Conservation (phyloP, 306 rosid genomes). For the Elaeagnus macrophylla region DNA sequence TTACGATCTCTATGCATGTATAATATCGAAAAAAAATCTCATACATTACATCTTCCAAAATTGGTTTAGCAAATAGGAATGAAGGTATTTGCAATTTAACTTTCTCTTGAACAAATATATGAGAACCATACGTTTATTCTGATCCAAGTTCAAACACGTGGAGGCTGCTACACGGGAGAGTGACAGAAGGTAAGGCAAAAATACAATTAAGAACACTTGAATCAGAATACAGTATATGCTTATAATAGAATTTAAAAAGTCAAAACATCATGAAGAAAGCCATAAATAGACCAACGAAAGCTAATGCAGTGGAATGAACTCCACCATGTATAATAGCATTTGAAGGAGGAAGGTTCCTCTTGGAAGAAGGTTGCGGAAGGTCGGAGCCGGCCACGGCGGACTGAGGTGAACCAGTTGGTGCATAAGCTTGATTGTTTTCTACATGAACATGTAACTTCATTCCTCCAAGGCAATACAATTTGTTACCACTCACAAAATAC, state of each 20-base stretch:
- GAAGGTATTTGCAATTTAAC: too few relatives aligned
- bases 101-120: too few relatives aligned
- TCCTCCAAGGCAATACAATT: constrained; percentile 73
- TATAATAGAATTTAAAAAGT: neutral
- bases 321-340: constrained; percentile 15
- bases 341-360: constrained; percentile 36
- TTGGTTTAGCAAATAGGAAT: too few relatives aligned
- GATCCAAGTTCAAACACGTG: too few relatives aligned
- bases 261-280: constrained; percentile 7
- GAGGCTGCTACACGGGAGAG: too few relatives aligned
- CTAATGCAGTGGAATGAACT: neutral
- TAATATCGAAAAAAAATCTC: too few relatives aligned
- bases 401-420: constrained; percentile 41
- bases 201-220: too few relatives aligned
- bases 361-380: constrained; percentile 38
- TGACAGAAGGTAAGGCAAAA: too few relatives aligned
- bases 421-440: constrained; percentile 21
- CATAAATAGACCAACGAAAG: constrained; percentile 1
- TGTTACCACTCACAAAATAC: constrained; percentile 64
- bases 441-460: constrained; percentile 62
- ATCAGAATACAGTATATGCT: neutral
- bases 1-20: too few relatives aligned
- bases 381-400: constrained; percentile 18
- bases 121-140: too few relatives aligned
- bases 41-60: too few relatives aligned